Base-by-base conservation (phyloP, 441 rosid genomes). In the Erodium moschatum region DNA sequence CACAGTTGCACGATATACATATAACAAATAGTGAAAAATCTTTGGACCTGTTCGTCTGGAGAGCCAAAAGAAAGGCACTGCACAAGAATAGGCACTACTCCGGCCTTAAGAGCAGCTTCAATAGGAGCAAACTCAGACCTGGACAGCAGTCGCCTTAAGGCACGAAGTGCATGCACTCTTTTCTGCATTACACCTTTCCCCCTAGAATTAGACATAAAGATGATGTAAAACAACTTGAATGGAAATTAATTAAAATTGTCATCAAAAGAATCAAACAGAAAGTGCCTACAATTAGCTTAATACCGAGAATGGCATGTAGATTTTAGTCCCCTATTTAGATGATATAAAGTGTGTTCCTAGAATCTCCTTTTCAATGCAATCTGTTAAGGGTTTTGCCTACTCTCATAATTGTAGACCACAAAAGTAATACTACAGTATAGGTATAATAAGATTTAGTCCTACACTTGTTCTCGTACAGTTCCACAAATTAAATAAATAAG, bases 111-210 rank as follows among this genome's bases (percentile, higher is more conserved):
- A 24, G 96, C 91, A 82, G 83, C 85, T 73, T 89, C 87, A 74
- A 89, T 77, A 12, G 97, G 98, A 70, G 97, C 96, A 67, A 78
- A 88, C 77, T 88, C 97, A 0, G 92, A 87, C 72, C 80, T 84
- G 8, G 97, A 91, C 74, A 94, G 79, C 73, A 94, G 73, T 31
- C 97, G 90, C 82, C 98, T 85, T 31, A 94, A 83, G 72, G 87
- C 85, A 71, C 91, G 91, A 74, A 94, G 97, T 24, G 92, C 93
- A 74, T 66, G 73, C 73, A 94, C 88, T 70, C 73, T 84, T 84
- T 89, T 94, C 76, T 91, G 97, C 87, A 89, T 76, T 67, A 84
- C 87, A 77, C 96, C 94, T 81, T 88, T 91, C n/a, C 92, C 97
- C 81, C 97, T 87, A 65, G 56, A 42, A 73, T 76, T 60, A 33